Evolutionary conservation across 177 flowering plant species (phyloP).

Genomic region (Vitis hybrid): DNA sequence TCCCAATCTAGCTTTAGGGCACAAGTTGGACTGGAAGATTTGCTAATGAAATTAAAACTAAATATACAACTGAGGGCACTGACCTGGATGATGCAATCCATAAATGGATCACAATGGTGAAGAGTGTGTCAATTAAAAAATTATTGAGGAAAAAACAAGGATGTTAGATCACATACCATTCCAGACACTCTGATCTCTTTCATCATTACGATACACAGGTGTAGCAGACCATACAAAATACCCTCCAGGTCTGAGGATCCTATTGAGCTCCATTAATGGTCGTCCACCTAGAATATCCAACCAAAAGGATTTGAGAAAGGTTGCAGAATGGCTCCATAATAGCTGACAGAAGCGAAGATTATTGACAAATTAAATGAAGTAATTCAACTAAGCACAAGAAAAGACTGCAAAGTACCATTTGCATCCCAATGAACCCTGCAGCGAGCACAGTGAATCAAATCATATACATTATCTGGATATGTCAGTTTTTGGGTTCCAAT

Average conservation of each 20-base stretch:
- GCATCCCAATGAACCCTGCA: slow-evolving; percentile 98
- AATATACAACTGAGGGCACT: background rate
- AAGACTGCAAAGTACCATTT: slow-evolving; percentile 56
- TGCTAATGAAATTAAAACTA: background rate
- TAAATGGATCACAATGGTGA: background rate
- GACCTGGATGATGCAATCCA: background rate
- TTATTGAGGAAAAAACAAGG: background rate
- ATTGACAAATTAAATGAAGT: background rate
- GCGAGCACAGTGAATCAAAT: slow-evolving; percentile 89
- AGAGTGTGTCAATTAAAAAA: background rate
- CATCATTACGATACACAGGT: slow-evolving; percentile 79
- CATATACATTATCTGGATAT: slow-evolving; percentile 80
- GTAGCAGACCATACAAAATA: slow-evolving; percentile 95
- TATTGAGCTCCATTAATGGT: slow-evolving; percentile 84
- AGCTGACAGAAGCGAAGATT: background rate
- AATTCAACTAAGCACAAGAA: background rate
- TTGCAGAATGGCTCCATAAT: background rate
- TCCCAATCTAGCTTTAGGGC: background rate
- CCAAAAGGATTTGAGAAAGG: slow-evolving; percentile 4
- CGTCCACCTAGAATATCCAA: slow-evolving; percentile 68
- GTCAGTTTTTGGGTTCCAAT: slow-evolving; percentile 82
- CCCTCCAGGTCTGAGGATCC: slow-evolving; percentile 96
- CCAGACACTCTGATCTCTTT: slow-evolving; percentile 69
- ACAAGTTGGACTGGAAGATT: background rate
- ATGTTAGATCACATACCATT: slow-evolving; percentile 45